Evolutionary conservation across 129 eudicot species (phyloP), one percentile per base, ranked within the genome.

Genomic region (Ambrosia trifida): DNA sequence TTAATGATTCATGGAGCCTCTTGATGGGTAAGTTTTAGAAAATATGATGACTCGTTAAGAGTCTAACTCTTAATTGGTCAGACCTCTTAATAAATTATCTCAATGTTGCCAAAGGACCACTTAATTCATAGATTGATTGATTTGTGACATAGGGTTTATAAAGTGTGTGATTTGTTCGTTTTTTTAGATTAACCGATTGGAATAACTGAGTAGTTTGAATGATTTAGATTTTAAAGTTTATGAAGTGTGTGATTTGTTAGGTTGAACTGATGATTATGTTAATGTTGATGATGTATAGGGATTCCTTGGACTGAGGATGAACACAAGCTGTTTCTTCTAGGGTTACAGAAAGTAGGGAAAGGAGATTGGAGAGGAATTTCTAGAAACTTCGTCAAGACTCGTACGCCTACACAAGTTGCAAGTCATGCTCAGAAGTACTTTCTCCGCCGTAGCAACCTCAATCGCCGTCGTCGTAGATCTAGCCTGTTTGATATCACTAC

Each of bases 361-460:
- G 89, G 89, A 60, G 89, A 85, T 13, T 85, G 89, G 89, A 78
- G 84, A 85, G 89, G 86, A 52, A 85, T 85, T 20, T 81, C 89
- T 12, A 78, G 81, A 76, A 81, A 85, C 44, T 85, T 77, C 38
- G 89, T 85, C 9, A 81, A 78, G 68, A 81, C 84, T 5, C 81
- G 89, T 16, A 85, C 89, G 0, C 87, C 87, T 24, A 83, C 87
- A 4, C 87, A 83, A 71, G 87, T 83, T 31, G 87, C 87, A 13
- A 83, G 88, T 51, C 88, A 83, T 72, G 88, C 89, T 82, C 89
- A 85, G 82, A 85, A 85, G 36, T 85, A 85, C 79, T 85, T 81
- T 72, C 79, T 85, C 14, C 86, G 89, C 45, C 78, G 82, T 52
- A 78, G 61, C 63, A 85, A 81, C 52, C 56, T 78, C 40, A 82